Evolutionary conservation across 148 eudicot genomes (phyloP).

Genomic region (Selenicereus undatus): DNA sequence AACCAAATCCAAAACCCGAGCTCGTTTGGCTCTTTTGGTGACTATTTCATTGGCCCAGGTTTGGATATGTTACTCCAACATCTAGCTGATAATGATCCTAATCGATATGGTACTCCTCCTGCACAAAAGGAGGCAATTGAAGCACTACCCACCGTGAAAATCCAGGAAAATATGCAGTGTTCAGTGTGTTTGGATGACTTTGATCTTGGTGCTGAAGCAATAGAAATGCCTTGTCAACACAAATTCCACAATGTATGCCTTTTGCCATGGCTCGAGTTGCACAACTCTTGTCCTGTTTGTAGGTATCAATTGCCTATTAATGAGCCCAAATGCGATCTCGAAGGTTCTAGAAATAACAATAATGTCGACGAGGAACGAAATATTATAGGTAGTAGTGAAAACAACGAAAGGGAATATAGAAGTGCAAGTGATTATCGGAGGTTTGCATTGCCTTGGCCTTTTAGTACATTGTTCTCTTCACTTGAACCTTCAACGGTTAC

Average conservation of each 20-base stretch:
- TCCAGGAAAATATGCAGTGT: not conserved
- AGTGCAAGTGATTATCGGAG: not conserved
- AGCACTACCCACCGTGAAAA: not conserved
- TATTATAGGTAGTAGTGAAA: not conserved
- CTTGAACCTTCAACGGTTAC: not conserved
- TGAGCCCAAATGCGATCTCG: not conserved
- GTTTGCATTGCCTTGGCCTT: not conserved
- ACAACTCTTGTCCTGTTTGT: not conserved
- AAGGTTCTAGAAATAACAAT: conserved; percentile 1
- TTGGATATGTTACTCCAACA: not conserved
- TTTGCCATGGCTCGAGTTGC: not conserved
- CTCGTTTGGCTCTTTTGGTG: not conserved
- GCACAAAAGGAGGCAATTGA: not conserved
- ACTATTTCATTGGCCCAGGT: conserved; percentile 2
- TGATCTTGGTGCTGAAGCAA: not conserved
- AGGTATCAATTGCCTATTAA: not conserved
- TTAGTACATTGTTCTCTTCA: not conserved
- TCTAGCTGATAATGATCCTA: not conserved
- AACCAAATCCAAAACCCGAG: not conserved
- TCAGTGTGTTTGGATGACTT: not conserved
- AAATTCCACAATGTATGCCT: not conserved
- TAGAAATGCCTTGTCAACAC: conserved; percentile 1
- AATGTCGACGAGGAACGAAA: not conserved
- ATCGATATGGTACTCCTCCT: not conserved
- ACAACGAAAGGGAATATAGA: not conserved